Evolutionary conservation across 2,329 filamentous ascomycete species (phyloP).

Genomic region (Orbilia ellipsospora): DNA sequence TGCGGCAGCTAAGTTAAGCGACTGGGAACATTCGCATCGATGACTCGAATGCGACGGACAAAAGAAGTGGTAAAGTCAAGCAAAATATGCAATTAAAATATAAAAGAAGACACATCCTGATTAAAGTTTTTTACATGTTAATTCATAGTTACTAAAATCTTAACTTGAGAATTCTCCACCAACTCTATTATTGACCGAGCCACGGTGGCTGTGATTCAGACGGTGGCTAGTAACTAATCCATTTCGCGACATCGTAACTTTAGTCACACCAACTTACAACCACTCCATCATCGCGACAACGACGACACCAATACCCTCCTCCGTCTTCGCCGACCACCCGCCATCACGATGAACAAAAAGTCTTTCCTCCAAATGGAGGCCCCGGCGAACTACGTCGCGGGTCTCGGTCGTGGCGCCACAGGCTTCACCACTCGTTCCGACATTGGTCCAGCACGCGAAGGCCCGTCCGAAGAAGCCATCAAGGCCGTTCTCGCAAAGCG

Average conservation of each 20-base stretch:
- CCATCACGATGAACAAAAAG: conserved; percentile 58
- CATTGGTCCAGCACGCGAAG: conserved; percentile 92
- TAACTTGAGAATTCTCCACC: background rate
- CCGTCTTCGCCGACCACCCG: conserved; percentile 9
- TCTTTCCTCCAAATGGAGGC: conserved; percentile 61
- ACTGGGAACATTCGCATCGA: background rate
- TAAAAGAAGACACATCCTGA: background rate
- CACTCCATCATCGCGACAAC: conserved; percentile 30
- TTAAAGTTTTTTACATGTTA: too few relatives aligned
- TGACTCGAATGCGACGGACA: background rate
- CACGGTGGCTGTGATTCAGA: conserved; percentile 25
- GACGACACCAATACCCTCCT: background rate
- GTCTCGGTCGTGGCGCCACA: conserved; percentile 95
- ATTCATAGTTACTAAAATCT: too few relatives aligned
- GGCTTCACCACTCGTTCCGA: conserved; percentile 98
- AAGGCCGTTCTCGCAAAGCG: conserved; percentile 96
- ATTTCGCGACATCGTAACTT: conserved; percentile 18
- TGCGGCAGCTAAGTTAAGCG: conserved; percentile 35
- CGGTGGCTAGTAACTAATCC: conserved; percentile 19
- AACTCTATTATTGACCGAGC: background rate
- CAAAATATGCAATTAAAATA: background rate
- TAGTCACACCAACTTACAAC: conserved; percentile 2
- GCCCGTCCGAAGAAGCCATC: conserved; percentile 96
- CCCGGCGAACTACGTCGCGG: conserved; percentile 76
- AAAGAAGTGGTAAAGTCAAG: too few relatives aligned